These are phyloP conservation scores for Exophiala lecanii-corni DNA, from an alignment of 2,329 filamentous ascomycete species.

Conservation along the genomic window DNA sequence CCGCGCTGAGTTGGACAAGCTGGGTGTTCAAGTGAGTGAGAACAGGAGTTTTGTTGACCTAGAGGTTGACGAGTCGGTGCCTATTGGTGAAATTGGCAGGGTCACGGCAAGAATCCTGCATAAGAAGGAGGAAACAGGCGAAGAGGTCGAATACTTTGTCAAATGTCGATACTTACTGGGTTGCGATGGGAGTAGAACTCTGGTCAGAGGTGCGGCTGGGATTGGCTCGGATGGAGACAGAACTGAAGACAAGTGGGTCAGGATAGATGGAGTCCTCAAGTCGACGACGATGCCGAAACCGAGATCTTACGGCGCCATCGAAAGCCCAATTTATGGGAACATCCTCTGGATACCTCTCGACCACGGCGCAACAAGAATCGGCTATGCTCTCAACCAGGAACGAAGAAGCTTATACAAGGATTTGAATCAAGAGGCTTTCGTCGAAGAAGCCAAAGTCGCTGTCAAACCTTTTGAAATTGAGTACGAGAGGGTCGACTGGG, in stretches of 20 bases:
- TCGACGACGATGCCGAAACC: conserved; percentile 46
- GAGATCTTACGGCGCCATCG: conserved; percentile 47
- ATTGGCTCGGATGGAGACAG: conserved; percentile 49
- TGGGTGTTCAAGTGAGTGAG: conserved; percentile 35
- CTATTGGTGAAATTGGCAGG: conserved; percentile 21
- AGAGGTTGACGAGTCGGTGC: conserved; percentile 33
- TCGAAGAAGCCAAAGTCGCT: conserved; percentile 37
- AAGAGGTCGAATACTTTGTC: conserved; percentile 26
- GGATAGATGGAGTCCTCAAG: conserved; percentile 48
- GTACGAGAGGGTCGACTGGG: conserved; percentile 42
- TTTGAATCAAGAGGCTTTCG: conserved; percentile 35
- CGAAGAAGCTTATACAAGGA: conserved; percentile 33
- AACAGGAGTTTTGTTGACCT: conserved; percentile 38
- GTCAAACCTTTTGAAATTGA: conserved; percentile 38
- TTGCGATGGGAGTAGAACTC: conserved; percentile 48
- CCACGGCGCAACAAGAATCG: conserved; percentile 50
- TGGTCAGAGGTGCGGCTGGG: conserved; percentile 43
- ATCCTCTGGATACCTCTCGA: conserved; percentile 53
- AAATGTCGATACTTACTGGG: conserved; percentile 48
- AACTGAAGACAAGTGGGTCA: conserved; percentile 51
- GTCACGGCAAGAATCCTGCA: conserved; percentile 30
- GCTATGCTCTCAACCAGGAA: conserved; percentile 48
- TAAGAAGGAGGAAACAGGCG: conserved; percentile 24
- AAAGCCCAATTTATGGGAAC: conserved; percentile 50
- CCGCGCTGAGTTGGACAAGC: conserved; percentile 35